Evolutionary conservation across 2,329 filamentous ascomycete genomes (phyloP), one percentile per base, ranked within the genome.

Genomic region (Westerdykella sp.): DNA sequence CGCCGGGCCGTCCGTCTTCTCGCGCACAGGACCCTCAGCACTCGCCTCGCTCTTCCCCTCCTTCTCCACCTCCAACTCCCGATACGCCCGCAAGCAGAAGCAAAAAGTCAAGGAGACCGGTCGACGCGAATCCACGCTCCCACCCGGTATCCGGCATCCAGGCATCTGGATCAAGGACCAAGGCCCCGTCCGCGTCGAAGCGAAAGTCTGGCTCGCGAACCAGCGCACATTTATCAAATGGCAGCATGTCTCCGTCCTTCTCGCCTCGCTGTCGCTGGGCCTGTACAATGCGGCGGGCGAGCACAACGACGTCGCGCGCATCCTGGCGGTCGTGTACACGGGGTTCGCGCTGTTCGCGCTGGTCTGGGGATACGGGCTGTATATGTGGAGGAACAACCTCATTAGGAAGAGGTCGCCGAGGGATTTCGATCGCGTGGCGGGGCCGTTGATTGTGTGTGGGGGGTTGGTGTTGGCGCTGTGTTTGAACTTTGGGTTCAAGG

Each of bases 201-300:
- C 88, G 48, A 98, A 98, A 70, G 91, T 98, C 23, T 98, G 93
- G 91, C 83, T 98, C 44, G 93, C 93, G 42, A 98, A 98, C 68
- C 91, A 98, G 71, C 84, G 93, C 48, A 98, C 93, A 0, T 98
- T 96, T 65, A 84, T 98, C 68, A 97, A 96, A 69, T 98, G 93
- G 93, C 87, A 97, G 73, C 90, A 97, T 66, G 89, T 98, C 59
- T 84, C 82, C 48, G 81, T 98, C 39, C 76, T 98, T 12, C 81
- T 98, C 18, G 90, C 89, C 31, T 83, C 84, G 16, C 71, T 98
- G 23, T 87, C 87, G 0, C 73, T 98, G 11, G 87, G 84, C 16
- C 72, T 98, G 22, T 96, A 91, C 71, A 91, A 95, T 55, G 88
- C 91, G 0, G 90, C 90, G 0, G 86, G 87, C 6, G 73, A 83